Conservation (phyloP, 2,329 filamentous ascomycete species). For the Trichoderma asperellum region DNA sequence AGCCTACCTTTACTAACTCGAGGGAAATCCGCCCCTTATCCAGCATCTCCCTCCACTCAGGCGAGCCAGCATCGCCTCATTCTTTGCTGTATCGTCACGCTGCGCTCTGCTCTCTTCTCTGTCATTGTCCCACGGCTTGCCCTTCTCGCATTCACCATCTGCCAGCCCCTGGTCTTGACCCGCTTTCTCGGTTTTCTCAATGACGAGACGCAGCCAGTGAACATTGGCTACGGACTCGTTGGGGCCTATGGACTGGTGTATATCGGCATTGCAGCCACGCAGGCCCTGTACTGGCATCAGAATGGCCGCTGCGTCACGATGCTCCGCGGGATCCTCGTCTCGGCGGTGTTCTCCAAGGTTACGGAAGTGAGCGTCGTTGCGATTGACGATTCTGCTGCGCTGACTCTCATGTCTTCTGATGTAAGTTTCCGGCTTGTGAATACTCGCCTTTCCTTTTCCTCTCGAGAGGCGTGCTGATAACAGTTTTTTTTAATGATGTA, state of each 20-base stretch:
- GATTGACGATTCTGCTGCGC: slow-evolving; percentile 41
- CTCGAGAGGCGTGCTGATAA: background rate
- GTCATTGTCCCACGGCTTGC: slow-evolving; percentile 41
- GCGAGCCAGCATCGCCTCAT: slow-evolving; percentile 12
- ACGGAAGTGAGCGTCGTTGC: slow-evolving; percentile 38
- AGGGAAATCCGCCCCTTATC: background rate
- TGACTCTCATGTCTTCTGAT: slow-evolving; percentile 50
- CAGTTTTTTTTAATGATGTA: background rate
- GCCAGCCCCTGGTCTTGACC: slow-evolving; percentile 44
- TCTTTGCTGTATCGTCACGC: slow-evolving; percentile 36
- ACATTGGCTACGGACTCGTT: slow-evolving; percentile 41
- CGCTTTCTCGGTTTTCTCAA: slow-evolving; percentile 37
- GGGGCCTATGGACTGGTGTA: slow-evolving; percentile 42
- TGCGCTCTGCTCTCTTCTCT: slow-evolving; percentile 39
- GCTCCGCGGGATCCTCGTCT: slow-evolving; percentile 40
- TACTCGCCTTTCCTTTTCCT: background rate
- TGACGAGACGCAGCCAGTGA: slow-evolving; percentile 33
- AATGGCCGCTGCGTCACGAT: slow-evolving; percentile 41
- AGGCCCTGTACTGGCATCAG: slow-evolving; percentile 34
- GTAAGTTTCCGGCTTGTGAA: slow-evolving; percentile 29
- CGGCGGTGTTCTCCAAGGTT: slow-evolving; percentile 41
- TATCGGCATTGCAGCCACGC: slow-evolving; percentile 39
- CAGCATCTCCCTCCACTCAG: slow-evolving; percentile 17
- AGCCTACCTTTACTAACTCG: slow-evolving; percentile 18
- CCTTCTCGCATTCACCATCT: slow-evolving; percentile 44